Percentiles rank a stretch among this genome's conserved stretches.
Conservation (phyloP, 1,284 basidiomycete genomes). For the Exobasidium cylindrosporum region DNA sequence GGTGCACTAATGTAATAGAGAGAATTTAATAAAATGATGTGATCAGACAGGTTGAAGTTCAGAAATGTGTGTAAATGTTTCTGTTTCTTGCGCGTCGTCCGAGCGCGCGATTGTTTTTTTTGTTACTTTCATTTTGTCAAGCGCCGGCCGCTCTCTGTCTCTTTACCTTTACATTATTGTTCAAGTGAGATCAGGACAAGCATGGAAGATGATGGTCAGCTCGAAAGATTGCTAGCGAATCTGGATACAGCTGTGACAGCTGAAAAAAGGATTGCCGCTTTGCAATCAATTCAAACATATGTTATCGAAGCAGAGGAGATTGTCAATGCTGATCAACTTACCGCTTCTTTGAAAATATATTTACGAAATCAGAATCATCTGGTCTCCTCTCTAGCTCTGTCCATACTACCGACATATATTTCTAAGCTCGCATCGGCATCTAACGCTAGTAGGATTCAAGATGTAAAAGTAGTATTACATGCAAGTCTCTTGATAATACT, state of each 20-base stretch:
- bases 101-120: too few relatives aligned
- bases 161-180: too few relatives aligned
- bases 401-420: constrained; percentile 42
- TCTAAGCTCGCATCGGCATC: constrained; percentile 25
- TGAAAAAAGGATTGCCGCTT: constrained; percentile 27
- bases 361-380: constrained; percentile 77
- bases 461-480: constrained; percentile 4
- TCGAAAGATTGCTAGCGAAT: neutral
- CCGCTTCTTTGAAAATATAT: constrained; percentile 64
- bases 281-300: constrained; percentile 25
- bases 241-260: constrained; percentile 6
- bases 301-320: constrained; percentile 14
- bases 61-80: too few relatives aligned
- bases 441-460: neutral
- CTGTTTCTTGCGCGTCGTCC: too few relatives aligned
- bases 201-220: neutral
- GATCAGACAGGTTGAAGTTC: too few relatives aligned
- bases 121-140: too few relatives aligned
- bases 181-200: neutral
- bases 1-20: constrained; percentile 5
- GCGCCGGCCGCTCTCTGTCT: too few relatives aligned
- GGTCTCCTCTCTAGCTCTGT: constrained; percentile 57
- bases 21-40: too few relatives aligned
- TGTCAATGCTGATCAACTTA: constrained; percentile 32
- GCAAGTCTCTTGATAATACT: constrained; percentile 65